A percentile compares a stretch with the other conserved stretches of the same genome.
Evolutionary conservation across 345 rosid genomes (phyloP).

Genomic region (Eucalyptus cloeziana): DNA sequence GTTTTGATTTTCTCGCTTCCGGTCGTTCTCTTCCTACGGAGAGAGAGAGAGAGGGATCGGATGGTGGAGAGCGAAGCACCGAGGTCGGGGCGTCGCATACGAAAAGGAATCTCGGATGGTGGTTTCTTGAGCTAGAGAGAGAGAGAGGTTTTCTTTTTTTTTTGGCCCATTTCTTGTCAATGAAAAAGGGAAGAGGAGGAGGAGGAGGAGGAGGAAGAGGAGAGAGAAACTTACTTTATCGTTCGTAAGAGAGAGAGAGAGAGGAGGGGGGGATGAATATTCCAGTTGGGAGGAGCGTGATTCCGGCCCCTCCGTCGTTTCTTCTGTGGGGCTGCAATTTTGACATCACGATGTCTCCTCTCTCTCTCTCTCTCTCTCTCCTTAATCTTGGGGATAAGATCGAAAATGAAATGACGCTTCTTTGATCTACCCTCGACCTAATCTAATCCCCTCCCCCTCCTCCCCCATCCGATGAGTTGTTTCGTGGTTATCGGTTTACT

Average conservation of each 20-base stretch:
- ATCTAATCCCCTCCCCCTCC: background rate
- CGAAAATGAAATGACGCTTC: background rate
- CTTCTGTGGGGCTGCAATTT: background rate
- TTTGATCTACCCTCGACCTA: background rate
- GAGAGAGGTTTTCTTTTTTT: background rate
- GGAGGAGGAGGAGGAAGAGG: background rate
- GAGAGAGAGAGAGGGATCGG: background rate
- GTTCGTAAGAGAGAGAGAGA: background rate
- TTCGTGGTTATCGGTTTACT: background rate
- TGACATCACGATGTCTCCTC: background rate
- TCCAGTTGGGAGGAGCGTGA: background rate
- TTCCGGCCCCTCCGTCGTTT: background rate
- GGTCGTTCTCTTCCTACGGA: background rate
- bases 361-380: background rate
- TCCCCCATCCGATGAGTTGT: background rate
- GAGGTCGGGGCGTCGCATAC: constrained; percentile 9
- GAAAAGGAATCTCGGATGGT: background rate
- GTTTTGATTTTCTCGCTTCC: background rate
- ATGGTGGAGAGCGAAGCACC: background rate
- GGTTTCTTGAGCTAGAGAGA: too few species aligned
- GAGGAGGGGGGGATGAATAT: background rate
- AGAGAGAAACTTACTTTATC: background rate
- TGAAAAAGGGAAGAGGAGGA: background rate
- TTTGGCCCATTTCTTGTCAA: background rate
- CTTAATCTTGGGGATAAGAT: background rate